phyloP scores from a whole-genome alignment of 768 basidiomycete genomes.

The Mycena kentingensis region DNA sequence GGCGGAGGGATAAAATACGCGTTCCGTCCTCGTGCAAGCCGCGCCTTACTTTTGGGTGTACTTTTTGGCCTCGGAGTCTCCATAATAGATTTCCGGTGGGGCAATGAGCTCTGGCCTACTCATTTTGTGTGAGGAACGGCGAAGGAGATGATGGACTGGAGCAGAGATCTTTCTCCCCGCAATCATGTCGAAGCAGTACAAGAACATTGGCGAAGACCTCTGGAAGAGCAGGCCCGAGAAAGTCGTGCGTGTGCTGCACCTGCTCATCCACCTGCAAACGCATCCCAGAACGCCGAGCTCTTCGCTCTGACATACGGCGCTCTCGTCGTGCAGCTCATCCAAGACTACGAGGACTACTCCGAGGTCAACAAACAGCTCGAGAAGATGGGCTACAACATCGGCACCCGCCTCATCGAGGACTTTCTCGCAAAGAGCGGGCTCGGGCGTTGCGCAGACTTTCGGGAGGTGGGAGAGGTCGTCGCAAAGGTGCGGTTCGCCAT shows the following conservation, averaged over 20 bases:
- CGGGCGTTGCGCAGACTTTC: conserved; percentile 90
- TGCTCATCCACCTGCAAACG: conserved; percentile 21
- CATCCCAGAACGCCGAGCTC: conserved; percentile 87
- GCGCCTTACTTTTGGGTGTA: conserved; percentile 86
- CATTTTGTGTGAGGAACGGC: conserved; percentile 45
- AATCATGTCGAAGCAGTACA: conserved; percentile 71
- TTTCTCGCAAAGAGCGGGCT: conserved; percentile 92
- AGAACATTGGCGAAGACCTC: conserved; percentile 88
- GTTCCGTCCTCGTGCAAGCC: conserved; percentile 22
- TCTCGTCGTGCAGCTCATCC: conserved; percentile 95
- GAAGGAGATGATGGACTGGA: not conserved
- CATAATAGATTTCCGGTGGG: conserved; percentile 92
- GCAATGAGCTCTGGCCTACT: conserved; percentile 87
- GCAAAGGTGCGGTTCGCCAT: conserved; percentile 70
- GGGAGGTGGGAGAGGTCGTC: conserved; percentile 93
- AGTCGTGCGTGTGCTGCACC: conserved; percentile 59
- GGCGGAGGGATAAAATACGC: conserved; percentile 5
- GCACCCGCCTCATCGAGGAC: conserved; percentile 93
- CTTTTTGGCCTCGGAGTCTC: conserved; percentile 91
- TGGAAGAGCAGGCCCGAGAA: conserved; percentile 96
- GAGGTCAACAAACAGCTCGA: conserved; percentile 97
- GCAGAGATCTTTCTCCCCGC: no score
- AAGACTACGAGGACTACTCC: conserved; percentile 97
- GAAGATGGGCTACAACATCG: conserved; percentile 99
- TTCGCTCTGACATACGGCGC: conserved; percentile 98